These are phyloP conservation scores for Talaromyces sp. DNA, from an alignment of 2,329 filamentous ascomycete species.

Conservation along the genomic window DNA sequence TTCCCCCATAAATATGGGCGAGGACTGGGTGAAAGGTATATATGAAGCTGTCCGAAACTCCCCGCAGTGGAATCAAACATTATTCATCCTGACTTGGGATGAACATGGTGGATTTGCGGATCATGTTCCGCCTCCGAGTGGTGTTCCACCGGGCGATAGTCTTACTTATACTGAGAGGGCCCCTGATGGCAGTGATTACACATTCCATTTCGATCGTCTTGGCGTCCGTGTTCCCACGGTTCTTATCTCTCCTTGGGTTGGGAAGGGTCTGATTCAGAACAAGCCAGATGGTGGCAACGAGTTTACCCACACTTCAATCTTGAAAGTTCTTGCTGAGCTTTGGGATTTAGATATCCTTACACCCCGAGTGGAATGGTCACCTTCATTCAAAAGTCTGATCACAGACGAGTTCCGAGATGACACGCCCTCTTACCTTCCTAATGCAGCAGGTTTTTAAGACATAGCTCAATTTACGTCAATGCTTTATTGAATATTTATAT, in stretches of 20 bases:
- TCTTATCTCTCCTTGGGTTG: conserved; percentile 45
- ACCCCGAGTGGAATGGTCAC: conserved; percentile 41
- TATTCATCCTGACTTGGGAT: conserved; percentile 53
- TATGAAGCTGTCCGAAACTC: conserved; percentile 49
- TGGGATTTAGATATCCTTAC: conserved; percentile 46
- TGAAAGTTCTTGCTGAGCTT: conserved; percentile 47
- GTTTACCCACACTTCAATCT: conserved; percentile 50
- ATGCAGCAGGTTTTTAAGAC: conserved; percentile 26
- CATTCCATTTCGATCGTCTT: conserved; percentile 36
- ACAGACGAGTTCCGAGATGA: conserved; percentile 27
- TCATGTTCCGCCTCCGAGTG: conserved; percentile 48
- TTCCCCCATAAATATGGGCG: conserved; percentile 48
- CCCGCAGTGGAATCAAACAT: conserved; percentile 52
- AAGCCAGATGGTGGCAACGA: conserved; percentile 41
- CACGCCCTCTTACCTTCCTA: conserved; percentile 29
- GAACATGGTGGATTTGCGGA: conserved; percentile 54
- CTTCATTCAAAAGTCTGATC: conserved; percentile 41
- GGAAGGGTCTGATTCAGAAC: conserved; percentile 45
- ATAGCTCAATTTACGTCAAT: not conserved
- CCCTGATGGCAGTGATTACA: conserved; percentile 30
- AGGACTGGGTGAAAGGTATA: conserved; percentile 50
- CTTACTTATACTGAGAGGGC: conserved; percentile 38
- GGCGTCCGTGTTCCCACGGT: conserved; percentile 36
- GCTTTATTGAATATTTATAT: not conserved
- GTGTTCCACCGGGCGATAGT: conserved; percentile 43